Evolutionary conservation across 108 stramenopile species (phyloP).

Genomic region (Skeletonema tropicum): DNA sequence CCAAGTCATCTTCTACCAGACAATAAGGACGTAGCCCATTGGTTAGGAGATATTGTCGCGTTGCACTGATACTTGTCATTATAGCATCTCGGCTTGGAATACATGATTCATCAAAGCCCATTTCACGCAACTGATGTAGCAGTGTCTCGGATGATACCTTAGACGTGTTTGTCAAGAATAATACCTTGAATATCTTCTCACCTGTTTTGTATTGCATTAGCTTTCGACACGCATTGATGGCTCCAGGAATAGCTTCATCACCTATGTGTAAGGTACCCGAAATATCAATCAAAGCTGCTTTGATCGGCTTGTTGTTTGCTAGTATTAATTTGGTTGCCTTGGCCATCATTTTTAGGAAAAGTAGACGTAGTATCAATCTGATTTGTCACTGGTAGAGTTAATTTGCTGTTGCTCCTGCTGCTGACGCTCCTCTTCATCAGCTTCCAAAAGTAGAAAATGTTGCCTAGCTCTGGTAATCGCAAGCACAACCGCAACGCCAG

Average conservation of each 20-base stretch:
- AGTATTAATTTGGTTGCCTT: background rate
- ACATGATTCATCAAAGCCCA: slow-evolving; percentile 46
- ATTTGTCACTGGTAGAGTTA: background rate
- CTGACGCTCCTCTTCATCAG: background rate
- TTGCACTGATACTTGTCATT: slow-evolving; percentile 64
- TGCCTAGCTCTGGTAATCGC: background rate
- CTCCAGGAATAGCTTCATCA: slow-evolving; percentile 57
- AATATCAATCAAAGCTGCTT: slow-evolving; percentile 65
- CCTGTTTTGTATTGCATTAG: slow-evolving; percentile 14
- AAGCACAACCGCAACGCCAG: slow-evolving; percentile 1
- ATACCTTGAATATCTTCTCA: slow-evolving; percentile 10
- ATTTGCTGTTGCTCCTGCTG: background rate
- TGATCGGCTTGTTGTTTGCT: slow-evolving; percentile 26
- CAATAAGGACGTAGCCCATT: slow-evolving; percentile 56
- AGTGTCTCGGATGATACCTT: slow-evolving; percentile 48
- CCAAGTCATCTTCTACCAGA: slow-evolving; percentile 59
- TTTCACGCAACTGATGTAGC: slow-evolving; percentile 42
- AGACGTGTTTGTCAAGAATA: slow-evolving; percentile 76
- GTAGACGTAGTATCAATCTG: background rate
- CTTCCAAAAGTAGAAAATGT: background rate
- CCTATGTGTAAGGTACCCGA: slow-evolving; percentile 78
- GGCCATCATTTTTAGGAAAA: background rate
- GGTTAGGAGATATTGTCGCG: slow-evolving; percentile 37
- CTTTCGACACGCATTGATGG: slow-evolving; percentile 51
- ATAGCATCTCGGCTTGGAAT: slow-evolving; percentile 32